Percentiles rank a stretch among this genome's conserved stretches.
Evolutionary conservation across 352 stramenopile genomes (phyloP).

Genomic region (Globisporangium canariense): DNA sequence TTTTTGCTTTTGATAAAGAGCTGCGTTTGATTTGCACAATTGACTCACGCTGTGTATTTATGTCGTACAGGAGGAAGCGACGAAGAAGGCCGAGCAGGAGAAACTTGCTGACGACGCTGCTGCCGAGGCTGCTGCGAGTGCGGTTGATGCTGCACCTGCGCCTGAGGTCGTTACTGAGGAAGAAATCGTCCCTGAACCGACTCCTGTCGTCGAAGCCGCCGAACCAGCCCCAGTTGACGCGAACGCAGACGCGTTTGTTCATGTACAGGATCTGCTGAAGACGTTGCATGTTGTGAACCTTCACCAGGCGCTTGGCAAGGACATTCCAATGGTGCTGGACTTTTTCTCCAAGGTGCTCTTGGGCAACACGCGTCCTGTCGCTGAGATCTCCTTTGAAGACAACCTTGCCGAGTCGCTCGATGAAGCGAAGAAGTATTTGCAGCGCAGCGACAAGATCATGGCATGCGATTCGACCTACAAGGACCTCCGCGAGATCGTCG

Average conservation of each 20-base stretch:
- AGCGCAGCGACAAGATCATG: constrained; percentile 63
- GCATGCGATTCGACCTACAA: constrained; percentile 72
- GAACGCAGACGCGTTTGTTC: constrained; percentile 30
- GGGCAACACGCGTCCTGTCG: constrained; percentile 72
- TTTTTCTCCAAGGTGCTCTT: constrained; percentile 83
- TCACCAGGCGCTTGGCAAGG: constrained; percentile 63
- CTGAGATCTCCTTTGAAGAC: constrained; percentile 72
- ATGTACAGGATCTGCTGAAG: constrained; percentile 72
- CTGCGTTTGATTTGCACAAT: neutral
- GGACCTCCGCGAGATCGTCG: constrained; percentile 53
- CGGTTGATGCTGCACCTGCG: constrained; percentile 17
- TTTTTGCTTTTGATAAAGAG: neutral
- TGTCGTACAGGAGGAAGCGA: constrained; percentile 29
- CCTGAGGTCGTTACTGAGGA: constrained; percentile 2
- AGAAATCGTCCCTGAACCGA: neutral
- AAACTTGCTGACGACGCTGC: constrained; percentile 7
- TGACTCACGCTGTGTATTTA: neutral
- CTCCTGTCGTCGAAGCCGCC: constrained; percentile 13
- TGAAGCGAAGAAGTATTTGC: constrained; percentile 72
- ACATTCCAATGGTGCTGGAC: constrained; percentile 79
- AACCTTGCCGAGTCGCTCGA: constrained; percentile 78
- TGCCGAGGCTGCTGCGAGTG: neutral
- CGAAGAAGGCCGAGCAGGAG: constrained; percentile 27
- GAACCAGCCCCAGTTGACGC: constrained; percentile 12
- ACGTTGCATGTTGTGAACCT: constrained; percentile 77